Base-by-base conservation (phyloP, 306 rosid genomes). In the Vicia sativa region DNA sequence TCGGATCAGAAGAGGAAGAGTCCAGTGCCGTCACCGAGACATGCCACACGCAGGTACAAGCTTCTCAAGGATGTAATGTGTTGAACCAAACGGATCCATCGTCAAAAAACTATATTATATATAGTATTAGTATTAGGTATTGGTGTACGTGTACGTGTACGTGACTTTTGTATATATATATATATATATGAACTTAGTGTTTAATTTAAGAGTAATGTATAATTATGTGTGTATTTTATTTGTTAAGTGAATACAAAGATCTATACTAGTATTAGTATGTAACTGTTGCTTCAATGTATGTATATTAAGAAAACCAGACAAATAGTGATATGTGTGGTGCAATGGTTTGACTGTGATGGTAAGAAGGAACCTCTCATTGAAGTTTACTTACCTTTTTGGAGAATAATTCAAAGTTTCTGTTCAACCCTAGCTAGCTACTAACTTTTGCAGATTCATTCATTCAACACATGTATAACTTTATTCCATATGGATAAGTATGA, bases 11-110 rank as follows among this genome's bases (percentile, higher is more conserved):
- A 13, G 21, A 84, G 83, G 8, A 83, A 77, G 60, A 76, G 68
- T 16, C 74, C 83, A n/a, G 45, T 65, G 2, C 91, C 96, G n/a
- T 89, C 96, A 4, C 98, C 98, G 0, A 72, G 96, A 34, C 65
- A 90, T 14, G 67, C 90, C 55, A 81, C 95, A 9, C 95, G 98
- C 68, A 87, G 98, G 96, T 92, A 92, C 77, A 92, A 92, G 96
- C 98, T 92, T 86, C 98, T 92, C 77, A 92, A 92, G 89, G 98
- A 92, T 81, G 98, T 92, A 12, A 87, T 92, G 96, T 92, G 96
- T 78, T 39, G 41, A 49, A 45, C 38, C 23, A 21, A n/a, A 21
- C 23, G 0, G 6, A 4, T 28, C 29, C 29, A 26, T 26, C 29
- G 4, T 3, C 3, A 28, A 28, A 28, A 28, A 28, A 28, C 6